A percentile compares a stretch with the other conserved stretches of the same genome.
phyloP scores from a whole-genome alignment of 2,329 filamentous ascomycete genomes.

The Neospermospora avenae region DNA sequence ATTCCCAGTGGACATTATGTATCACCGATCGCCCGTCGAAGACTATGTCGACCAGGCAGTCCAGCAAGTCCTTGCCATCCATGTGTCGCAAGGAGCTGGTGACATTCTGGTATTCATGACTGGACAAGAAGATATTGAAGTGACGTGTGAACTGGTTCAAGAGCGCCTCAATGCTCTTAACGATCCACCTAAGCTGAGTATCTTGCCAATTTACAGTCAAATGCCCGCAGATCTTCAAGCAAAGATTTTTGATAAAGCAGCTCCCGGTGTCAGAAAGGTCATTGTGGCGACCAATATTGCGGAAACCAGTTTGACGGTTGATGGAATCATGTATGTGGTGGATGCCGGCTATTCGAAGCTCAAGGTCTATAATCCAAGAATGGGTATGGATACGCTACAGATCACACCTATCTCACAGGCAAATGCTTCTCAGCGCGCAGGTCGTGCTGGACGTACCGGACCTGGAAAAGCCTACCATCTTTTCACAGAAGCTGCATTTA shows the following conservation, averaged over 20 bases:
- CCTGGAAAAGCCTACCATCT: conserved; percentile 94
- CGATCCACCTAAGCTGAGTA: conserved; percentile 90
- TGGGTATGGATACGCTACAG: conserved; percentile 98
- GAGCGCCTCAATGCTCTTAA: conserved; percentile 86
- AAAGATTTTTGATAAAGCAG: conserved; percentile 92
- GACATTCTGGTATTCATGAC: conserved; percentile 99
- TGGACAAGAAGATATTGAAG: conserved; percentile 96
- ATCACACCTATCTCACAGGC: conserved; percentile 97
- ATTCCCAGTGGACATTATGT: conserved; percentile 96
- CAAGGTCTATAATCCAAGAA: conserved; percentile 97
- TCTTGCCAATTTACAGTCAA: conserved; percentile 97
- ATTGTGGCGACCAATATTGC: conserved; percentile 99
- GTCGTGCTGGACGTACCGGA: conserved; percentile 88
- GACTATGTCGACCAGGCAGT: conserved; percentile 98
- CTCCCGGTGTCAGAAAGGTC: conserved; percentile 89
- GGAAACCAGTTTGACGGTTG: conserved; percentile 94
- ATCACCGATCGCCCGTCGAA: conserved; percentile 89
- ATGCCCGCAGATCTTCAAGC: conserved; percentile 98
- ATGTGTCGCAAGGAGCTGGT: conserved; percentile 87
- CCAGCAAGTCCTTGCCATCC: conserved; percentile 91
- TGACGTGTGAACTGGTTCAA: conserved; percentile 88
- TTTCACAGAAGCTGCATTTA: conserved; percentile 91
- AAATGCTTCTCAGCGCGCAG: conserved; percentile 89
- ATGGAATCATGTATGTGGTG: conserved; percentile 99
- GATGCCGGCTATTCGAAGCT: conserved; percentile 95